Evolutionary conservation across 108 stramenopile species (phyloP), one percentile per base, ranked within the genome.

Genomic region (Nannochloropsis granulata): DNA sequence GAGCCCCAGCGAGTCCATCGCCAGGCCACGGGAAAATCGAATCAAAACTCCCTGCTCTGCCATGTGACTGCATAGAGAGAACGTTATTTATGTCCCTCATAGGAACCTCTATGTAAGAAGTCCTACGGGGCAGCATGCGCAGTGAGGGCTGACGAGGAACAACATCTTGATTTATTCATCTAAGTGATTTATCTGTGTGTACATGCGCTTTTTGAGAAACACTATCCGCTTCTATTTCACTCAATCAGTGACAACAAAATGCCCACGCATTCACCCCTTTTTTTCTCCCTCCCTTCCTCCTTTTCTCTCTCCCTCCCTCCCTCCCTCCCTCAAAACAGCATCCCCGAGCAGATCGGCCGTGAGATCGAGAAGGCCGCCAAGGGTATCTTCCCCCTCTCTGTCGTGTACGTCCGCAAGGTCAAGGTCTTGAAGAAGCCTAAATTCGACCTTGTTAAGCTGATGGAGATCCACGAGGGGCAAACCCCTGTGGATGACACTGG

Each of bases 361-460:
- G 93, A 96, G 82, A 98, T 99, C 87, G 96, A 94, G 71, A 91
- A 92, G 84, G 91, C 93, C 42, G 93, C 93, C 71, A 92, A 94
- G 84, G 85, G 91, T 84, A 95, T 98, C 92, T 98, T 95, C 94
- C 99, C 99, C 44, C 89, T 98, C 89, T 96, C 97, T 95, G 94
- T 97, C 87, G 97, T 97, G 87, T 98, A 91, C 96, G 95, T 99
- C 92, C 95, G 98, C 85, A 99, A 99, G 95, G 97, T 97, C 43
- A 99, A 99, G 97, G 97, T 98, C 43, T 92, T 99, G 80, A 98
- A 98, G 95, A 98, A 98, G 95, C 99, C 99, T 79, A 98, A 98
- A 93, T 99, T 99, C 87, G 99, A 99, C 94, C 94, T 99, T 24
- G 93, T 93, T 79, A 96, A 95, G 84, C 93, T 99, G 81, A 99